phyloP scores from a whole-genome alignment of 768 basidiomycete species.

The Panaeolus cyanescens region DNA sequence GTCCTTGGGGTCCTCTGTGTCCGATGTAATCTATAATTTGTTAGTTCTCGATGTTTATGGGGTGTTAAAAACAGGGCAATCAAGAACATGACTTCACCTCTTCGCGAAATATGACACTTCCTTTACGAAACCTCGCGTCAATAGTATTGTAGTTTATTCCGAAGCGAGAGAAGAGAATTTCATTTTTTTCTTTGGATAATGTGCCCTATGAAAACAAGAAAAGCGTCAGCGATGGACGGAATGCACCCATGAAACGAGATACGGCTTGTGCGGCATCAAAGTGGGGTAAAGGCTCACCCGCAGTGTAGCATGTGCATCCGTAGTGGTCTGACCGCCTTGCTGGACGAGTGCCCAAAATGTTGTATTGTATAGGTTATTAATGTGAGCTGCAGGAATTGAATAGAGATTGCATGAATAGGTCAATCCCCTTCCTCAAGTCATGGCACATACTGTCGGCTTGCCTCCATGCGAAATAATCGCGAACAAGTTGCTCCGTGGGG shows the following conservation, averaged over 20 bases:
- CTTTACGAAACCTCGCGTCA: slow-evolving; percentile 75
- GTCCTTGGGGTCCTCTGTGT: slow-evolving; percentile 1
- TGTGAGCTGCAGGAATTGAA: slow-evolving; percentile 65
- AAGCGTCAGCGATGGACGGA: background rate
- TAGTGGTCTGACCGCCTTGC: slow-evolving; percentile 73
- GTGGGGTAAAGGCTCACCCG: slow-evolving; percentile 44
- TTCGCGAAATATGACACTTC: slow-evolving; percentile 78
- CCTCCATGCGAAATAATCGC: slow-evolving; percentile 95
- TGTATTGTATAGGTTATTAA: slow-evolving; percentile 98
- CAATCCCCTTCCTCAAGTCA: background rate
- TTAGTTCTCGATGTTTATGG: background rate
- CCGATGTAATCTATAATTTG: background rate
- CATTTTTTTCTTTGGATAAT: slow-evolving; percentile 86
- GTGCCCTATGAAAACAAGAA: slow-evolving; percentile 67
- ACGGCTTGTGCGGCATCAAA: background rate
- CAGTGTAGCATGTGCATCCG: slow-evolving; percentile 81
- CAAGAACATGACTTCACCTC: slow-evolving; percentile 23
- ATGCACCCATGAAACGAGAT: background rate
- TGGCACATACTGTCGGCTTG: slow-evolving; percentile 88
- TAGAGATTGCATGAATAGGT: slow-evolving; percentile 12
- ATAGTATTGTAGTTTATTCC: slow-evolving; percentile 86
- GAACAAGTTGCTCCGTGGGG: slow-evolving; percentile 67
- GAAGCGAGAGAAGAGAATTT: slow-evolving; percentile 83
- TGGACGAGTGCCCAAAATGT: slow-evolving; percentile 92
- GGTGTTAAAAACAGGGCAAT: background rate